A percentile compares a stretch with the other conserved stretches of the same genome.
Conservation (phyloP, 305 asterid species). For the Fraxinus albicans region DNA sequence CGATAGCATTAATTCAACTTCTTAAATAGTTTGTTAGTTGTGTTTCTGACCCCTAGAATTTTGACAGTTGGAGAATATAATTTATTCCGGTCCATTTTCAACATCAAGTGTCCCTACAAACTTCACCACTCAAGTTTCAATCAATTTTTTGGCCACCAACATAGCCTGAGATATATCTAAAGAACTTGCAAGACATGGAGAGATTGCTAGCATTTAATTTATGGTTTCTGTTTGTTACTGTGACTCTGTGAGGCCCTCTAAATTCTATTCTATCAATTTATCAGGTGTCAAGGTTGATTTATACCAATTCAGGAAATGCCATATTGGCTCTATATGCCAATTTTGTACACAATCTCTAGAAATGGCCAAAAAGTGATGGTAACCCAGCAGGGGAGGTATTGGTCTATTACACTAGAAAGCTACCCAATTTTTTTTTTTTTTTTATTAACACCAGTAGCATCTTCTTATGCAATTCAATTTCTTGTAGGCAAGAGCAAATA, state of each 20-base stretch:
- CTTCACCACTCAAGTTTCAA: neutral
- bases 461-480: neutral
- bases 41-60: neutral
- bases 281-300: conserved; percentile 54
- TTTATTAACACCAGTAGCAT: neutral
- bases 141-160: neutral
- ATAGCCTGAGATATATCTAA: neutral
- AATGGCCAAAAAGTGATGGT: conserved; percentile 57
- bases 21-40: neutral
- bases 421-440: neutral
- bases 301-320: conserved; percentile 55
- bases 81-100: neutral
- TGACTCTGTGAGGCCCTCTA: neutral
- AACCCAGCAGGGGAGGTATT: conserved; percentile 48
- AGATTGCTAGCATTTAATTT: neutral
- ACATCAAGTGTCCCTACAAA: neutral
- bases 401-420: conserved; percentile 5
- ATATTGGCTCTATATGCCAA: conserved; percentile 57
- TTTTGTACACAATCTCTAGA: conserved; percentile 66
- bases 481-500: conserved; percentile 51
- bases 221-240: neutral
- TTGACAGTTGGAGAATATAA: neutral
- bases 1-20: neutral
- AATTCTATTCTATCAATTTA: neutral
- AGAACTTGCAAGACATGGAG: neutral